These are phyloP conservation scores for Marasmius oreades DNA, from an alignment of 1,284 basidiomycete genomes.

Conservation along the genomic window DNA sequence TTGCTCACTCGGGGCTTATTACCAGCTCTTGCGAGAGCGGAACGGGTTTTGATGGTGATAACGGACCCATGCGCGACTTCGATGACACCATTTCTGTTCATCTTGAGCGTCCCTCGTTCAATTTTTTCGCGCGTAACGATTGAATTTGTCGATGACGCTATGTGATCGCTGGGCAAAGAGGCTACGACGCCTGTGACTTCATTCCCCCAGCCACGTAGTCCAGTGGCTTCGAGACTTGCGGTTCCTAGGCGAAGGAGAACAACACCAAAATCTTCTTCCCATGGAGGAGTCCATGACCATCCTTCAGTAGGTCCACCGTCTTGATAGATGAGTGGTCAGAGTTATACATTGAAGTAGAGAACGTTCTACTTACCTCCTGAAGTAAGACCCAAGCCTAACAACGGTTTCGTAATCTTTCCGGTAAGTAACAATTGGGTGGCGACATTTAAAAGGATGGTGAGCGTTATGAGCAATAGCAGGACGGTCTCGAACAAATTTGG, in stretches of 20 bases:
- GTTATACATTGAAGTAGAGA: neutral
- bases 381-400: conserved; percentile 32
- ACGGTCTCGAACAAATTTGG: conserved; percentile 67
- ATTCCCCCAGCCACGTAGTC: conserved; percentile 66
- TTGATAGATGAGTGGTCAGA: neutral
- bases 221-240: conserved; percentile 70
- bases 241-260: conserved; percentile 67
- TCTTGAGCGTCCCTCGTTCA: conserved; percentile 5
- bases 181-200: conserved; percentile 57
- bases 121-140: conserved; percentile 1
- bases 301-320: conserved; percentile 7
- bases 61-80: conserved; percentile 30
- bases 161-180: neutral
- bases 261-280: conserved; percentile 72
- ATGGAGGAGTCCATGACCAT: conserved; percentile 28
- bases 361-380: neutral
- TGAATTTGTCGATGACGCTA: conserved; percentile 34
- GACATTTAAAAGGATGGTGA: conserved; percentile 55
- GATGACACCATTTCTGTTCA: conserved; percentile 7
- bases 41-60: neutral
- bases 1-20: conserved; percentile 12
- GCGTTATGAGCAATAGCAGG: conserved; percentile 49
- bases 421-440: conserved; percentile 63
- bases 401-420: conserved; percentile 40
- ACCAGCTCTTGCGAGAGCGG: conserved; percentile 18